Evolutionary conservation across 441 rosid genomes (phyloP).

Genomic region (Cnidoscolus chayamansa): DNA sequence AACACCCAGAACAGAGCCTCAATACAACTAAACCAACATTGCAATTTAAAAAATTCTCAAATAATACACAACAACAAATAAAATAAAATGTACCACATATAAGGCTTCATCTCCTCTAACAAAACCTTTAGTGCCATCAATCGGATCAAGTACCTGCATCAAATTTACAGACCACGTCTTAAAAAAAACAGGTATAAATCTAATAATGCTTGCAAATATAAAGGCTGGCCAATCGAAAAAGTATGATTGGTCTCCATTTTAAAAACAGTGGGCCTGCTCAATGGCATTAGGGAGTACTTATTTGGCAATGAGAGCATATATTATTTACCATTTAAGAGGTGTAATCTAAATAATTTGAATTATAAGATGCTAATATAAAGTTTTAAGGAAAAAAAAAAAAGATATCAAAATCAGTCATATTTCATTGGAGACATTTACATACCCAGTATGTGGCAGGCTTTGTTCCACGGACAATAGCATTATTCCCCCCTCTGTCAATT

Average conservation of each 20-base stretch:
- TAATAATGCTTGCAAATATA: conserved; percentile 7
- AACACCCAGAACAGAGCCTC: neutral
- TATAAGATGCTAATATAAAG: neutral
- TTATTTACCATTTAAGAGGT: neutral
- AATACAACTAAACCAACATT: neutral
- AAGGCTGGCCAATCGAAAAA: conserved; percentile 1
- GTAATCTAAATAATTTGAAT: neutral
- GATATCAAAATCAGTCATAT: conserved; percentile 8
- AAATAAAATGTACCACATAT: conserved; percentile 63
- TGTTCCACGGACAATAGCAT: conserved; percentile 47
- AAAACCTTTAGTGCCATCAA: conserved; percentile 88
- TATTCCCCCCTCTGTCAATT: conserved; percentile 81
- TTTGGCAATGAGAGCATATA: neutral
- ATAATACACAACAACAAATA: neutral
- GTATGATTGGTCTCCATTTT: neutral
- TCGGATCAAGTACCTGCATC: conserved; percentile 80
- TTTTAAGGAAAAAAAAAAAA: too few relatives aligned
- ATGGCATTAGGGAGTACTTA: neutral
- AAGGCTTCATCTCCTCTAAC: conserved; percentile 65
- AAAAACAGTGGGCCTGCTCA: conserved; percentile 10
- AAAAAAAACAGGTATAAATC: conserved; percentile 6
- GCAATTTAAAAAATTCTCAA: neutral
- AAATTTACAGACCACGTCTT: conserved; percentile 20
- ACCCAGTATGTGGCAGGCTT: conserved; percentile 90
- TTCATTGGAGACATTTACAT: conserved; percentile 23